Conservation (phyloP, 768 basidiomycete species). For the Chalciporus sphaerocephalus region DNA sequence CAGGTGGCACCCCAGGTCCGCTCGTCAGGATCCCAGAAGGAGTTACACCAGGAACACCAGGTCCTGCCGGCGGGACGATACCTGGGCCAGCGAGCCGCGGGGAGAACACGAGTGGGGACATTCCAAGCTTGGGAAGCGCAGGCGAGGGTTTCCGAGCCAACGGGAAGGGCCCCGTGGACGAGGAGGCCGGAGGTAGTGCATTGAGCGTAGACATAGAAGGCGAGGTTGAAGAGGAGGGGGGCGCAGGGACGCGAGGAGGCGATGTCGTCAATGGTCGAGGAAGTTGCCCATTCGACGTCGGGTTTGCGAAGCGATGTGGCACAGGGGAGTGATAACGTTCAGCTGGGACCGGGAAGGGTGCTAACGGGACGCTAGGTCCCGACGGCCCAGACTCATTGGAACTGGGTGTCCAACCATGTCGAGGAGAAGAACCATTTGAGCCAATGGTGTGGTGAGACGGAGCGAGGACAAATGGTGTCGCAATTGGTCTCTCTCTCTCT, state of each 20-base stretch:
- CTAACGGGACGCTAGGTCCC: constrained; percentile 26
- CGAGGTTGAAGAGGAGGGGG: constrained; percentile 11
- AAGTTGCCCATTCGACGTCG: constrained; percentile 22
- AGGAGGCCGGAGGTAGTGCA: constrained; percentile 12
- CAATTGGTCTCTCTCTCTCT: constrained; percentile 49
- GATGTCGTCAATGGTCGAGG: constrained; percentile 31
- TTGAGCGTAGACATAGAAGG: constrained; percentile 20
- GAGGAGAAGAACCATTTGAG: constrained; percentile 39
- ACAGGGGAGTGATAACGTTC: constrained; percentile 30
- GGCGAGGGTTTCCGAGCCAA: constrained; percentile 26
- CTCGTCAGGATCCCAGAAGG: constrained; percentile 26
- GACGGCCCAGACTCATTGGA: constrained; percentile 28
- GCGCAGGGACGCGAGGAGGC: constrained; percentile 34
- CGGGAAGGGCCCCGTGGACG: constrained; percentile 18
- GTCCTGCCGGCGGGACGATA: constrained; percentile 26
- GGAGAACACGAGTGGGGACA: constrained; percentile 24
- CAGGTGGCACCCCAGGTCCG: constrained; percentile 27
- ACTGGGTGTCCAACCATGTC: constrained; percentile 35
- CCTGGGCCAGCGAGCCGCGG: constrained; percentile 31
- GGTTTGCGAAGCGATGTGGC: constrained; percentile 24
- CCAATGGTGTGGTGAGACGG: constrained; percentile 39
- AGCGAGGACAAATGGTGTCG: constrained; percentile 52
- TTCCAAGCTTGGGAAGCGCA: constrained; percentile 26
- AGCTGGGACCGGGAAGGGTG: constrained; percentile 25
- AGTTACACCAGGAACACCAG: constrained; percentile 24